A percentile compares a stretch with the other conserved stretches of the same genome.
phyloP scores from a whole-genome alignment of 2,329 filamentous ascomycete genomes.

The Epichloe typhina region DNA sequence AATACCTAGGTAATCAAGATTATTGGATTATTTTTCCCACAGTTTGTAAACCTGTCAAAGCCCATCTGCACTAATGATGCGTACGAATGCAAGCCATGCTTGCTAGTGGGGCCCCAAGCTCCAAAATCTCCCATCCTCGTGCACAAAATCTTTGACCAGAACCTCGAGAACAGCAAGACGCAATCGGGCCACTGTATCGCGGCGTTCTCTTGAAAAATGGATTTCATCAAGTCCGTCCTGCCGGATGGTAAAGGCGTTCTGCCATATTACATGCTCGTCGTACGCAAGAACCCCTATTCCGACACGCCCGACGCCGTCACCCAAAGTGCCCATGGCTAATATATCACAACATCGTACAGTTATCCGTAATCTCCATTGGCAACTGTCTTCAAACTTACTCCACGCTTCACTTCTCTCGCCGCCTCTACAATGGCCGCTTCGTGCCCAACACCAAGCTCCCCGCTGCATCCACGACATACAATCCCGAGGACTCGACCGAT shows the following conservation, averaged over 20 bases:
- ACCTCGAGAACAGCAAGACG: not conserved
- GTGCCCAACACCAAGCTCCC: constrained; percentile 35
- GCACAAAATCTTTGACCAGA: not conserved
- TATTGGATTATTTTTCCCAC: too few relatives aligned
- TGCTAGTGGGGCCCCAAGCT: not conserved
- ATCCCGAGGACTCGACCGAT: constrained; percentile 39
- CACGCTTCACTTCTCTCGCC: constrained; percentile 70
- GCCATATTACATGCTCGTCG: constrained; percentile 46
- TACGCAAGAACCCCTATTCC: constrained; percentile 19
- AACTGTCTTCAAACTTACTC: constrained; percentile 78
- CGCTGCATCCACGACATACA: constrained; percentile 25
- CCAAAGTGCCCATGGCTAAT: not conserved
- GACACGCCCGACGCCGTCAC: constrained; percentile 2
- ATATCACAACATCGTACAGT: constrained; percentile 31
- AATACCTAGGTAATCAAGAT: too few relatives aligned
- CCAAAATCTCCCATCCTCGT: not conserved
- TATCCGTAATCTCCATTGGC: constrained; percentile 67
- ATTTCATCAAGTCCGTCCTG: constrained; percentile 29
- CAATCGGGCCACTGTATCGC: not conserved
- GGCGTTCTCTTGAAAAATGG: constrained; percentile 23
- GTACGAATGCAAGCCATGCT: not conserved
- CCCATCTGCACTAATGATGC: not conserved
- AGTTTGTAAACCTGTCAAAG: too few relatives aligned
- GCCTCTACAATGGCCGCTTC: constrained; percentile 65
- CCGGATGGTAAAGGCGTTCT: constrained; percentile 39